phyloP scores from a whole-genome alignment of 345 rosid genomes.

The Boechera divaricarpa region DNA sequence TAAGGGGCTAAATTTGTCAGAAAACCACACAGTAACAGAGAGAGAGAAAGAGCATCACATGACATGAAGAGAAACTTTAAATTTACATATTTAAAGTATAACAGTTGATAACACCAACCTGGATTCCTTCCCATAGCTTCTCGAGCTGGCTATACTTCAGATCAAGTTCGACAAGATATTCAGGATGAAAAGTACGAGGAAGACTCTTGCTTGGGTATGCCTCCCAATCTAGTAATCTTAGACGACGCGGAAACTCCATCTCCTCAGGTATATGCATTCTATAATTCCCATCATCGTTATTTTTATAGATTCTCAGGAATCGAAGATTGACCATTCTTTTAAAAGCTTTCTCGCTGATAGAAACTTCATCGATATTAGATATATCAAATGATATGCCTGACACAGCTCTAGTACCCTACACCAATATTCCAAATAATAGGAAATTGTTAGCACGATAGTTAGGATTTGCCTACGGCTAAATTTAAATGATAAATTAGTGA shows the following conservation, averaged over 20 bases:
- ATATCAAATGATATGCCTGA: not conserved
- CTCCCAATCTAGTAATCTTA: not conserved
- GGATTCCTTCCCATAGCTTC: too few relatives aligned
- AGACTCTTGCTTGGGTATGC: not conserved
- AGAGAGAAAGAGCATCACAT: too few relatives aligned
- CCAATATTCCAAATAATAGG: not conserved
- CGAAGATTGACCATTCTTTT: not conserved
- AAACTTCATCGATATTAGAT: not conserved
- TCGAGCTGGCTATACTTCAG: too few relatives aligned
- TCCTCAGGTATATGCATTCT: too few relatives aligned
- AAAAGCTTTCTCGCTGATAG: not conserved
- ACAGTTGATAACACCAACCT: too few relatives aligned
- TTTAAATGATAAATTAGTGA: not conserved
- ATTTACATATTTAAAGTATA: too few relatives aligned
- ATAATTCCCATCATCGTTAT: too few relatives aligned
- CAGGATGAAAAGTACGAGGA: not conserved
- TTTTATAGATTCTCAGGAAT: not conserved
- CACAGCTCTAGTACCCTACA: not conserved
- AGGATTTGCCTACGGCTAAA: not conserved
- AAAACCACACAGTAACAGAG: too few relatives aligned
- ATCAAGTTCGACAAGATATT: too few relatives aligned
- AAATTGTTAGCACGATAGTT: too few relatives aligned
- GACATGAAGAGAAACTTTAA: too few relatives aligned
- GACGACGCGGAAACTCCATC: not conserved
- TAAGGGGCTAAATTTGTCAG: too few relatives aligned